Conservation (phyloP, 495 filamentous ascomycete genomes). For the Filosporella fistucella region DNA sequence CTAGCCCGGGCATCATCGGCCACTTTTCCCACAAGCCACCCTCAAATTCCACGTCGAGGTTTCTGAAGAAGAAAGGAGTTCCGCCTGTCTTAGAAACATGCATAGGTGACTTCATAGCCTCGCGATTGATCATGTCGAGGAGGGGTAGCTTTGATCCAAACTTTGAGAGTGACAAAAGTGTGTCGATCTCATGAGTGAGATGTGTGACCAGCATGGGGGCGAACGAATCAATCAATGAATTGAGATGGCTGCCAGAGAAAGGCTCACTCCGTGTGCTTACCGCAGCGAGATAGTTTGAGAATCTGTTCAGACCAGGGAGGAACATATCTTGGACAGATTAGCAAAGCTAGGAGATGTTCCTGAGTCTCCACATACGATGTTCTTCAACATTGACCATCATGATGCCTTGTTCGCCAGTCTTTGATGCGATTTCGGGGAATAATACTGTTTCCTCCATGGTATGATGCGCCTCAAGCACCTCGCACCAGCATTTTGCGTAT, state of each 20-base stretch:
- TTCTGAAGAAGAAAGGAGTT: slow-evolving; percentile 27
- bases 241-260: slow-evolving; percentile 26
- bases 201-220: slow-evolving; percentile 30
- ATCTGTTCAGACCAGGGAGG: slow-evolving; percentile 27
- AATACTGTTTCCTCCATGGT: slow-evolving; percentile 26
- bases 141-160: slow-evolving; percentile 24
- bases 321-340: slow-evolving; percentile 19
- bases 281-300: slow-evolving; percentile 12
- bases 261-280: not conserved
- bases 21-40: slow-evolving; percentile 27
- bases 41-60: slow-evolving; percentile 39
- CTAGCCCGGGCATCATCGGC: slow-evolving; percentile 28
- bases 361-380: slow-evolving; percentile 12
- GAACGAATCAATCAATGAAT: slow-evolving; percentile 34
- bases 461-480: slow-evolving; percentile 26
- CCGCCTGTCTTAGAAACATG: slow-evolving; percentile 1
- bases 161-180: slow-evolving; percentile 22
- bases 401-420: slow-evolving; percentile 19
- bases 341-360: not conserved
- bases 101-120: slow-evolving; percentile 16
- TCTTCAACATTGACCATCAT: slow-evolving; percentile 21
- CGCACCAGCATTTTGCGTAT: slow-evolving; percentile 29
- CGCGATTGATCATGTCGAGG: slow-evolving; percentile 9
- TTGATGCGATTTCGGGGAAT: slow-evolving; percentile 27
- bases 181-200: slow-evolving; percentile 35